These are phyloP conservation scores for Prunus armeniaca DNA, from an alignment of 306 rosid species.

Conservation along the genomic window DNA sequence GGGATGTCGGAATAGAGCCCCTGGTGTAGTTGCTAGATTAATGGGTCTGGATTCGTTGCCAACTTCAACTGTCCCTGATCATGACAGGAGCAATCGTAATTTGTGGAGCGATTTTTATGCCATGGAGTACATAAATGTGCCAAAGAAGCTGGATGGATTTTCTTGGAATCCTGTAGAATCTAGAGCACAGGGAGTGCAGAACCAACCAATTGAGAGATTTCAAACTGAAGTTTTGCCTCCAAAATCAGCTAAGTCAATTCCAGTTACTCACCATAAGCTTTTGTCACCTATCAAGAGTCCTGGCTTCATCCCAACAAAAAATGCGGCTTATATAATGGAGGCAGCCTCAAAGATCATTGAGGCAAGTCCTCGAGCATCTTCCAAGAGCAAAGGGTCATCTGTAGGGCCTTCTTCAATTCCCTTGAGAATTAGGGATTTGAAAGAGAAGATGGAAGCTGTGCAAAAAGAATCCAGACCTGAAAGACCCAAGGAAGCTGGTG, in stretches of 20 bases:
- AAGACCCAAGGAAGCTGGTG: conserved; percentile 27
- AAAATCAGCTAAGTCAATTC: conserved; percentile 81
- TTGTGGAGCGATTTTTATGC: conserved; percentile 35
- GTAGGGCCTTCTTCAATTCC: conserved; percentile 69
- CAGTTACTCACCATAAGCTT: conserved; percentile 75
- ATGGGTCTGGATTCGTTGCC: conserved; percentile 95
- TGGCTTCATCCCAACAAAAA: conserved; percentile 53
- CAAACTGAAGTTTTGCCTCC: conserved; percentile 89
- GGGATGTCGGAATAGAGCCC: conserved; percentile 64
- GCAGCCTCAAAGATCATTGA: conserved; percentile 90
- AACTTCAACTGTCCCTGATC: conserved; percentile 30
- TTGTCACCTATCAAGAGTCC: conserved; percentile 82
- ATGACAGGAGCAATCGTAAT: conserved; percentile 33
- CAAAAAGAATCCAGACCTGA: conserved; percentile 45
- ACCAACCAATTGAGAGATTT: conserved; percentile 60
- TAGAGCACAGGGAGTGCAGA: conserved; percentile 43
- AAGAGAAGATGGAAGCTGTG: conserved; percentile 69
- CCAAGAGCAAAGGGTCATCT: conserved; percentile 40
- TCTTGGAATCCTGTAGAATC: conserved; percentile 47
- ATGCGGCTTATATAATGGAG: conserved; percentile 69
- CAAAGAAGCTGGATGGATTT: conserved; percentile 46
- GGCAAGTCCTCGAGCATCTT: conserved; percentile 62
- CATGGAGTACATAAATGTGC: conserved; percentile 41
- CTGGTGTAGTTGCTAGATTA: conserved; percentile 82
- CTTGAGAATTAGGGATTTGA: conserved; percentile 68